Evolutionary conservation across 2,329 filamentous ascomycete species (phyloP), one percentile per base, ranked within the genome.

Genomic region (Nectriaceae sp.): DNA sequence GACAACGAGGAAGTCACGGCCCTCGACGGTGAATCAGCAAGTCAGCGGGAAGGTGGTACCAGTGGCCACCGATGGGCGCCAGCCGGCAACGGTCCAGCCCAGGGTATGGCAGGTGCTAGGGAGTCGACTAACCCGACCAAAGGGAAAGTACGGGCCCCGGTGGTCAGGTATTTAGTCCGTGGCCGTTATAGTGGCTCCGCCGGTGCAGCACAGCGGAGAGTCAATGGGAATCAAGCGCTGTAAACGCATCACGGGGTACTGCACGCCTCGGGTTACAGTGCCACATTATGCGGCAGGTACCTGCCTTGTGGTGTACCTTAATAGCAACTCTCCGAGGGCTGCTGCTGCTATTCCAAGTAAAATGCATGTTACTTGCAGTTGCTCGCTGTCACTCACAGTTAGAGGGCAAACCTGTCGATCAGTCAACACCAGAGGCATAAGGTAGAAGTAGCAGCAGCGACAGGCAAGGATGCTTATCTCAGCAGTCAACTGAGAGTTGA

Each of bases 61-160:
- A 47, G 42, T 48, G 47, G 44, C 43, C 40, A 46, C 43, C 6
- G 50, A 42, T 47, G 55, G 55, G 52, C 51, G 60, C 59, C 57
- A 49, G 59, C 47, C 37, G 53, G 43, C 49, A 56, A 44, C 47
- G 35, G 50, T 53, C 46, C 6, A 29, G 53, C 43, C 45, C 42
- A 46, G 40, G 60, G 58, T 50, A n/a, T 60, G 57, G 53, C 55
- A 61, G 57, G 53, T 53, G 51, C 53, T 26, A 33, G 33, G 29
- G 21, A 22, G 21, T 43, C 24, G 40, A 26, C 31, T 19, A 22
- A 22, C 29, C n/a, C n/a, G n/a, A n/a, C n/a, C n/a, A n/a, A n/a
- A n/a, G n/a, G n/a, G n/a, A n/a, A n/a, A n/a, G n/a, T n/a, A n/a
- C n/a, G n/a, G n/a, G n/a, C n/a, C n/a, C n/a, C n/a, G n/a, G n/a